Conservation (phyloP, 2,329 filamentous ascomycete species). For the Coleophoma crateriformis region DNA sequence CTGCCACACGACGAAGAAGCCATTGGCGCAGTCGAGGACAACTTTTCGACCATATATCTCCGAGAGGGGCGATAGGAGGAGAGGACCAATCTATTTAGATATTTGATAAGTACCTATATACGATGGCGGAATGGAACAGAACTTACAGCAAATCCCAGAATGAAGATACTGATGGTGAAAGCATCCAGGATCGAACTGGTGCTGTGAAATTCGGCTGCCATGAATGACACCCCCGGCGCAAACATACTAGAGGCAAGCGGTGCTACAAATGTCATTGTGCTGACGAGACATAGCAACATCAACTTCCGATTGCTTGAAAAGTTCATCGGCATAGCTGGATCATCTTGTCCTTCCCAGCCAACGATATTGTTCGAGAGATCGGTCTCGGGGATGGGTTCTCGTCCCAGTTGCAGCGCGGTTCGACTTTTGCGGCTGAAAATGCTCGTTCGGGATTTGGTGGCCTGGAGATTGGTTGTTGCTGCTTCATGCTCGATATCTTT, state of each 20-base stretch:
- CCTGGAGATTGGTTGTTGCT: not conserved
- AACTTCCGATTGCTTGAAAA: not conserved
- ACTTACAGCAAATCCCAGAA: constrained; percentile 45
- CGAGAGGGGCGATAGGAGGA: constrained; percentile 50
- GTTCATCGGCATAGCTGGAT: constrained; percentile 44
- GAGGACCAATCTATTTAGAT: constrained; percentile 40
- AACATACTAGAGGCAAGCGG: constrained; percentile 34
- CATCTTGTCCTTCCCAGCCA: constrained; percentile 51
- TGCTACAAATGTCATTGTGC: constrained; percentile 20
- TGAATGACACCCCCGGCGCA: constrained; percentile 29
- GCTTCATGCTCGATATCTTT: not conserved
- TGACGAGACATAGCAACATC: constrained; percentile 3
- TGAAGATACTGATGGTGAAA: constrained; percentile 39
- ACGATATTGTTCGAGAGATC: constrained; percentile 45
- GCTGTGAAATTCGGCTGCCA: constrained; percentile 13
- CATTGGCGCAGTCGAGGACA: constrained; percentile 50
- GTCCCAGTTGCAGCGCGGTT: not conserved
- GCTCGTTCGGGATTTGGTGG: not conserved
- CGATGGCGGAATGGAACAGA: not conserved
- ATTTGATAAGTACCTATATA: not conserved
- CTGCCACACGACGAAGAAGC: constrained; percentile 55
- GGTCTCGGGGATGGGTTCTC: constrained; percentile 3
- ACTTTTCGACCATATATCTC: constrained; percentile 59
- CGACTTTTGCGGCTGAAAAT: not conserved
- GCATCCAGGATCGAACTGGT: constrained; percentile 6